These are phyloP conservation scores for Pseudovirgaria hyperparasitica DNA, from an alignment of 2,329 filamentous ascomycete genomes.

Conservation along the genomic window DNA sequence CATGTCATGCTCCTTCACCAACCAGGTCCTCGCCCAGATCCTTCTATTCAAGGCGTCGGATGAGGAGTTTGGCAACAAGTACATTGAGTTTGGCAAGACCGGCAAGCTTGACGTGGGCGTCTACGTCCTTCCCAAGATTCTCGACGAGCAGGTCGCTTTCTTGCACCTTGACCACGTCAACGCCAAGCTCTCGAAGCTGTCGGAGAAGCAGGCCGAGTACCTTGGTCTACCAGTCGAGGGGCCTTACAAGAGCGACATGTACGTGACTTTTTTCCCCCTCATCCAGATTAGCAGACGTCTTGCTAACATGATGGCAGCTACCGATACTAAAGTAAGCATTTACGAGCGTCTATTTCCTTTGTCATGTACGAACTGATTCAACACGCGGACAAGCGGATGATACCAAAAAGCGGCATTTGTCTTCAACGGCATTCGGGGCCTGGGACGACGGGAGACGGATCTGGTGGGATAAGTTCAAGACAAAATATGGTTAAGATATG, in stretches of 20 bases:
- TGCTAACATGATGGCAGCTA: constrained; percentile 11
- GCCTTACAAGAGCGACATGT: constrained; percentile 94
- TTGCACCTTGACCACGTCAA: constrained; percentile 91
- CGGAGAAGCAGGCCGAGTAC: constrained; percentile 83
- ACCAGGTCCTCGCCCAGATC: constrained; percentile 99
- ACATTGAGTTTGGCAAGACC: constrained; percentile 87
- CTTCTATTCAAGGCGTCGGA: constrained; percentile 92
- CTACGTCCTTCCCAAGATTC: constrained; percentile 96
- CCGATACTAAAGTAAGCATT: constrained; percentile 20
- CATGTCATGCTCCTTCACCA: constrained; percentile 99
- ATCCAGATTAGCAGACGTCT: constrained; percentile 26
- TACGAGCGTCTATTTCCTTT: constrained; percentile 13
- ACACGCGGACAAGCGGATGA: constrained; percentile 49
- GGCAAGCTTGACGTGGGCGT: constrained; percentile 86
- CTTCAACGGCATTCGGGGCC: constrained; percentile 58
- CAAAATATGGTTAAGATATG: too few species aligned
- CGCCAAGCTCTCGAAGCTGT: constrained; percentile 82
- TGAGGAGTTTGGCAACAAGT: constrained; percentile 79
- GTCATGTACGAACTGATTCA: constrained; percentile 26
- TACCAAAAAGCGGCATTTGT: constrained; percentile 43
- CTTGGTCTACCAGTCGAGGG: constrained; percentile 74
- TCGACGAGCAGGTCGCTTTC: constrained; percentile 95
- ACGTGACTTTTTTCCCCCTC: constrained; percentile 29
- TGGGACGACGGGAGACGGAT: too few species aligned
- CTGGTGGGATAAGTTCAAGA: too few species aligned